Base-by-base conservation (phyloP, 805 yeast genomes). In the Komagataella phaffii region DNA sequence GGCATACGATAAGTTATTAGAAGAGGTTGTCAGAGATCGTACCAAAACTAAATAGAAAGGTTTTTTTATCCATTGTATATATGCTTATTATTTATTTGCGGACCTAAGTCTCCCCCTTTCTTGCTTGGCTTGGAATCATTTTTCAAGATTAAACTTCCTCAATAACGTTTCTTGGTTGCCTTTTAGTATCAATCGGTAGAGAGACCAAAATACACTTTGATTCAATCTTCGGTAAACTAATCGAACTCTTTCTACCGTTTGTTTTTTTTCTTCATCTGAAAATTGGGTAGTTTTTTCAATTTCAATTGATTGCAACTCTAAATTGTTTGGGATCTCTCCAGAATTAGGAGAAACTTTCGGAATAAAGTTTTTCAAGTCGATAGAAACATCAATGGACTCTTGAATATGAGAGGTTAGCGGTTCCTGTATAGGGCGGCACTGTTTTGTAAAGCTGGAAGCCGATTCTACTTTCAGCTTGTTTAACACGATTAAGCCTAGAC, bases 1-100 rank as follows among this genome's bases (percentile, higher is more conserved):
- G 59, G 85, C 80, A 3, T 85, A 84, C 58, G 91, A 85, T 55
- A 82, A 81, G 61, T 65, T 85, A 48, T 69, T 85, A 59, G 82
- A 83, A 57, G 83, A 83, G 58, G 80, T 85, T 30, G 79, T 82
- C 24, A 70, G 80, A 49, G 86, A 79, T 12, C 70, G 88, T 56
- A 79, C 83, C 2, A 80, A 77, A 5, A 30, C 40, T 14, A 30
- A 30, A 14, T 30, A 30, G 40, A 30, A 10, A 30, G 14, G 40
- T 30, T 10, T 4, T 10, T 14, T 10, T 14, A 10, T 30, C 14
- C 14, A 8, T 14, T 30, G 40, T 30, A 30, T 30, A 14, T 14
- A 30, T 10, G 5, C 40, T 30, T 10, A 10, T 30, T 10, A 10
- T 30, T 10, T 30, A 30, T 30, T 30, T 30, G 10, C 10, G n/a